Percentiles rank a stretch among this genome's conserved stretches.
phyloP scores from a whole-genome alignment of 257 asterid genomes.

The Scutellaria galericulata region DNA sequence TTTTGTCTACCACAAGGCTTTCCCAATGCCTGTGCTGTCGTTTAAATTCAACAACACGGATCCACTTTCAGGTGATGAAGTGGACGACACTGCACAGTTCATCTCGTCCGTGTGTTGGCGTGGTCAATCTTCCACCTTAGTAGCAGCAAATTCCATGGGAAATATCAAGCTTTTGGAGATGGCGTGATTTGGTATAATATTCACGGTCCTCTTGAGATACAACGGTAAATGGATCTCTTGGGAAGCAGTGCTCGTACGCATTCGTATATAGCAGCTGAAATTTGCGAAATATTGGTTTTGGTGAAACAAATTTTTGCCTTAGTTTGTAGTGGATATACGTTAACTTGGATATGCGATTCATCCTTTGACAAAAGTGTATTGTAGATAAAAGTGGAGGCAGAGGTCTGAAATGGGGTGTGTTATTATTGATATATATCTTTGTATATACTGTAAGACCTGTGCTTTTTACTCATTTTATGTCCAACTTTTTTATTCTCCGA shows the following conservation, averaged over 20 bases:
- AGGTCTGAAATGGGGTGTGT: conserved; percentile 26
- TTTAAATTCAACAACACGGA: conserved; percentile 70
- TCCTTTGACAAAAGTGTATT: conserved; percentile 35
- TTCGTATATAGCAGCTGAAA: no score
- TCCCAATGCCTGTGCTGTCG: conserved; percentile 86
- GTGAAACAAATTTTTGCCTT: conserved; percentile 40
- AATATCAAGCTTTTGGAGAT: conserved; percentile 89
- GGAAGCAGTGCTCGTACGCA: neutral
- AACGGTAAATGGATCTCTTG: neutral
- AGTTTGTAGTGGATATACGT: conserved; percentile 24
- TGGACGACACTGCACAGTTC: conserved; percentile 77
- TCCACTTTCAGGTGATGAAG: conserved; percentile 72
- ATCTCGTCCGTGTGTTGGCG: conserved; percentile 98
- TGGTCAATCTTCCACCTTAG: conserved; percentile 80
- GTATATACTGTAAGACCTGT: conserved; percentile 40
- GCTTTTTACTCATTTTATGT: conserved; percentile 18
- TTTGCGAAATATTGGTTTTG: conserved; percentile 9
- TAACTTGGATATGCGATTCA: conserved; percentile 33
- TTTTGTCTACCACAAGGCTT: conserved; percentile 83
- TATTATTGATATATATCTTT: conserved; percentile 38
- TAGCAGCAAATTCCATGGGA: conserved; percentile 96
- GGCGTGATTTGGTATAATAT: conserved; percentile 50
- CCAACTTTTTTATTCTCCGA: neutral
- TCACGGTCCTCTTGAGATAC: no score
- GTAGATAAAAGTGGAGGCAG: conserved; percentile 37